Evolutionary conservation across 352 stramenopile species (phyloP).

Genomic region (Phytophthora podocarpi): DNA sequence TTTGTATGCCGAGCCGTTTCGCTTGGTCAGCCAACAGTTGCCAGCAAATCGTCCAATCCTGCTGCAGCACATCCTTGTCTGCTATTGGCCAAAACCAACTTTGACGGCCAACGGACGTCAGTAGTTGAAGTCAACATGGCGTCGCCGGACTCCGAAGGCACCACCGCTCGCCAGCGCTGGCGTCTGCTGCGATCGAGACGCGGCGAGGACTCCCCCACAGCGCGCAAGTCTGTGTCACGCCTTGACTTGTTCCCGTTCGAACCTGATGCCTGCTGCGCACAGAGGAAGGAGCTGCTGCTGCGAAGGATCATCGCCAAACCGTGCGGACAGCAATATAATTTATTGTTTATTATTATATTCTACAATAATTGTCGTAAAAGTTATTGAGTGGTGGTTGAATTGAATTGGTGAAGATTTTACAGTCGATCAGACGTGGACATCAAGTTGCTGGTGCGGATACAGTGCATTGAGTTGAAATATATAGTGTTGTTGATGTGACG

Average conservation of each 20-base stretch:
- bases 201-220: neutral
- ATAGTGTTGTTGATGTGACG: too few species aligned
- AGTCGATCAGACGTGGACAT: conserved; percentile 52
- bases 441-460: conserved; percentile 52
- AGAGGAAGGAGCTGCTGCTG: conserved; percentile 24
- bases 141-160: too few species aligned
- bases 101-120: too few species aligned
- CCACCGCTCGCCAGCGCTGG: conserved; percentile 28
- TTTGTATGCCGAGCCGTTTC: conserved; percentile 8
- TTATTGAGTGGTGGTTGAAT: neutral
- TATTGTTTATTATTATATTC: too few species aligned
- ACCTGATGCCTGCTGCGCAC: conserved; percentile 6
- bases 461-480: too few species aligned
- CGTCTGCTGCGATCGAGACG: neutral
- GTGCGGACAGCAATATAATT: neutral
- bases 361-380: neutral
- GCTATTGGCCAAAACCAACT: conserved; percentile 12
- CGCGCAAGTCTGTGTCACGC: neutral
- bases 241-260: neutral
- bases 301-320: conserved; percentile 2
- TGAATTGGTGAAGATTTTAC: conserved; percentile 33
- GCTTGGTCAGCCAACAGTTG: conserved; percentile 20
- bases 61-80: neutral
- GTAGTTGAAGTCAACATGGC: conserved; percentile 13
- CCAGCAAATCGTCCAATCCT: conserved; percentile 14